Percentiles rank a stretch among this genome's conserved stretches.
Conservation (phyloP, 305 asterid species). For the Solanum hybrid region DNA sequence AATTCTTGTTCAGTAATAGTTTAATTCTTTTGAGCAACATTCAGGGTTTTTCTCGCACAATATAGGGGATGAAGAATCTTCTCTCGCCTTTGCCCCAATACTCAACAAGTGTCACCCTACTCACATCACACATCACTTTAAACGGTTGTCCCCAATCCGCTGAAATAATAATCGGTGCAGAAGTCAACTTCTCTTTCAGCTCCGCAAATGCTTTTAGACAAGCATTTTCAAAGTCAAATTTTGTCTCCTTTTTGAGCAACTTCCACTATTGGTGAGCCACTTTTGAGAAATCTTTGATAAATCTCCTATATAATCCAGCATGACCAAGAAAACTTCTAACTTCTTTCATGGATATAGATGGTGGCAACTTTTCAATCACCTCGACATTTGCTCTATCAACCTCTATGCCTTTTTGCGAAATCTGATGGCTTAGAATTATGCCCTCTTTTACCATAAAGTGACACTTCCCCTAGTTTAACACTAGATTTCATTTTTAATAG, state of each 20-base stretch:
- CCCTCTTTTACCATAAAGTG: too few species aligned
- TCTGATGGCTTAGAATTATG: background rate
- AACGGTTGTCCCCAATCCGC: background rate
- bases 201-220: background rate
- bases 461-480: too few species aligned
- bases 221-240: background rate
- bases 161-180: background rate
- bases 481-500: too few species aligned
- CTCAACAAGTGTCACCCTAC: background rate
- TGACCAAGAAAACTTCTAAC: background rate
- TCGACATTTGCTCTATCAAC: background rate
- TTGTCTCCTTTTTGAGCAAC: background rate
- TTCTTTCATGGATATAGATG: background rate
- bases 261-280: background rate
- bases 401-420: background rate
- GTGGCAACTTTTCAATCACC: background rate
- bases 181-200: background rate
- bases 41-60: background rate
- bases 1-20: background rate
- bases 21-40: background rate
- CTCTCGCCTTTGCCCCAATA: background rate
- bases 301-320: background rate
- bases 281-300: background rate
- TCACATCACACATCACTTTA: background rate
- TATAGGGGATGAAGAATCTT: background rate